Evolutionary conservation across 306 rosid species (phyloP), one percentile per base, ranked within the genome.

Genomic region (Medicago lupulina): DNA sequence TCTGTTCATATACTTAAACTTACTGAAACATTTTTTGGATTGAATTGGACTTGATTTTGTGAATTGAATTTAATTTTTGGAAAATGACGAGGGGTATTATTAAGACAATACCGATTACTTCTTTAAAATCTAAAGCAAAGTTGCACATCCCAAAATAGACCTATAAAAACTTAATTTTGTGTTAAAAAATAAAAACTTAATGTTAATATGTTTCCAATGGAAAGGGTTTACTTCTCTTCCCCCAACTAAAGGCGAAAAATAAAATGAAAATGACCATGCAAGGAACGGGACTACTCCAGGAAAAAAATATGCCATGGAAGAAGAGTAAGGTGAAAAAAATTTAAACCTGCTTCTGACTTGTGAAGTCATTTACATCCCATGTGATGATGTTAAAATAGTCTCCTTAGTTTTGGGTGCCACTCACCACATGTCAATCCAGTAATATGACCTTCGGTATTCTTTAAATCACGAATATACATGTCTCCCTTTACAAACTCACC

Each of bases 401-500:
- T 95, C 98, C 76, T 92, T 95, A 44, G 78, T 69, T 77, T 82
- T 90, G 97, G 97, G 78, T 95, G 93, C 98, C 97, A 95, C 83
- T 92, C 91, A 59, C 98, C 98, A 53, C 95, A 89, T 34, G 98
- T 95, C 91, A 95, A 85, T 81, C 98, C 98, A 80, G 96, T 16
- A 61, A 92, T 95, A 82, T 95, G 96, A 67, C 98, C 98, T 83
- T 95, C 92, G 68, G 97, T 95, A 71, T 95, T 95, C 91, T 92
- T 92, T 11, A 95, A 82, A 80, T 92, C 97, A 80, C 96, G 98
- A 73, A 92, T 95, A 84, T 95, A 95, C 98, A 95, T 95, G 78
- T 95, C 98, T 23, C 97, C 97, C 63, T 95, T 95, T 53, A 90
- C 74, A 81, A 95, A 95, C 87, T 95, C 98, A n/a, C 97, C 98